phyloP scores from a whole-genome alignment of 2,329 filamentous ascomycete genomes.

The Hypoxylon sp. region DNA sequence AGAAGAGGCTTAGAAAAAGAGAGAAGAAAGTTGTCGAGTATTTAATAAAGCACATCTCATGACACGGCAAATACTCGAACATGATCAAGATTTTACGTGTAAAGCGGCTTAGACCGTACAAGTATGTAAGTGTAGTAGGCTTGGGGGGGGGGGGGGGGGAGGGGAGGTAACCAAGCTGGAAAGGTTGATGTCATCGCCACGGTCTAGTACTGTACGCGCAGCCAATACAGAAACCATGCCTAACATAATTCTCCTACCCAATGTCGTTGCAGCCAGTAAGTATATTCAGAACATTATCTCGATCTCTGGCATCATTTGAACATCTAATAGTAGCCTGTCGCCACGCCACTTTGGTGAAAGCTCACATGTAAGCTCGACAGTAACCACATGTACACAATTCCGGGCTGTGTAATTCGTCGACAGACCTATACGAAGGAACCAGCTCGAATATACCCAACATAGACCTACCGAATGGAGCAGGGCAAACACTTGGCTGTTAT shows the following conservation, averaged over 20 bases:
- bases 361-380: background rate
- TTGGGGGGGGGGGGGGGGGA: too few relatives aligned
- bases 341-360: background rate
- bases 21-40: background rate
- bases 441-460: background rate
- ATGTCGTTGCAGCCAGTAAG: too few relatives aligned
- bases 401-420: too few relatives aligned
- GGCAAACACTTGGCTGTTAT: background rate
- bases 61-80: background rate
- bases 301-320: too few relatives aligned
- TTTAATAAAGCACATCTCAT: conserved; percentile 1
- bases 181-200: conserved; percentile 40
- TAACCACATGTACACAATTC: too few relatives aligned
- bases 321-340: background rate
- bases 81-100: conserved; percentile 17
- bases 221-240: too few relatives aligned
- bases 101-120: conserved; percentile 19
- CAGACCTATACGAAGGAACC: too few relatives aligned
- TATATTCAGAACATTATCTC: too few relatives aligned
- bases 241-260: too few relatives aligned
- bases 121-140: too few relatives aligned
- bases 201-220: conserved; percentile 23
- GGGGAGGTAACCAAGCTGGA: too few relatives aligned
- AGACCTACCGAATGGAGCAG: background rate
- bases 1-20: background rate